Base-by-base conservation (phyloP, 2,329 filamentous ascomycete genomes). In the Pseudogymnoascus sp. region DNA sequence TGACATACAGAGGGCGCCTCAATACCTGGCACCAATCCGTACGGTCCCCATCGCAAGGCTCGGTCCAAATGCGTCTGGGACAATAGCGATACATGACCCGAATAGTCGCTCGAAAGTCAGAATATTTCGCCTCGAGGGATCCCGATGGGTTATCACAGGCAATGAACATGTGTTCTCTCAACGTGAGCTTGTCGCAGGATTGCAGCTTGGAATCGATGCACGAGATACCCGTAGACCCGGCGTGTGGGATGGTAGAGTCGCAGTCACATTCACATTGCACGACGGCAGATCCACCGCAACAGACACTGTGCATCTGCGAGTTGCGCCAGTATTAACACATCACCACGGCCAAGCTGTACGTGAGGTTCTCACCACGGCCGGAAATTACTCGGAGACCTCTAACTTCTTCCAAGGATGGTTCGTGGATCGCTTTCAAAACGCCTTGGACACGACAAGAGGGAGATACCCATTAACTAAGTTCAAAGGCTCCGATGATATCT, bases 301-400 rank as follows among this genome's bases (percentile, higher is more conserved):
- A 33, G 73, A 74, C 58, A 63, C 47, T 0, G 73, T 77, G 3
- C 65, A 64, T 3, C 63, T 77, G 3, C 72, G 70, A 3, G 69
- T 75, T 7, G 74, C 75, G 0, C 75, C 75, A 0, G 68, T 77
- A 1, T 65, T 77, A 9, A 71, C 68, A 2, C 75, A 77, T 37
- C 73, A 76, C 61, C 74, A 75, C 58, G 60, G 70, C 5, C 73
- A 77, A 62, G 37, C 26, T 4, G 67, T 69, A 0, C 59, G 71
- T 7, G 62, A 67, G 3, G 61, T 76, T 1, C 50, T 77, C 21
- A 68, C 66, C 9, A 54, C 47, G 9, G 26, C 47, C 11, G 47
- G 47, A 11, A 54, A 66, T 73, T 72, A 63, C 64, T 67, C 13
- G 31, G 61, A 29, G 47, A 66, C 26, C 39, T 26, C n/a, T 4